These are phyloP conservation scores for Rasamsonia emersonii DNA, from an alignment of 2,329 filamentous ascomycete genomes.

Conservation along the genomic window DNA sequence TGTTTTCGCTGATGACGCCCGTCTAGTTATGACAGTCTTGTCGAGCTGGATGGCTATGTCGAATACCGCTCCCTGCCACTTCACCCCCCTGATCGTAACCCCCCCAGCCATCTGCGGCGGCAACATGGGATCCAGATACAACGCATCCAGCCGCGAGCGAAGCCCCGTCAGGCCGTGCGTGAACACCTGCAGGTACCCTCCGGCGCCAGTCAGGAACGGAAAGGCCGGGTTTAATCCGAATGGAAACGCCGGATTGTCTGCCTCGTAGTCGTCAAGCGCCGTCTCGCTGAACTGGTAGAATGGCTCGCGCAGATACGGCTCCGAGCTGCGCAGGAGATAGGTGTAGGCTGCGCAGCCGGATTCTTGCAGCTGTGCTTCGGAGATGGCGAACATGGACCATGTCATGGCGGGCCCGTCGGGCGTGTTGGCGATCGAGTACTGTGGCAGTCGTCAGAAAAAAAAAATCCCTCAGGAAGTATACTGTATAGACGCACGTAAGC, in stretches of 20 bases:
- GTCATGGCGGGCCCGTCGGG: constrained; percentile 57
- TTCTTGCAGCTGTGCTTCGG: constrained; percentile 49
- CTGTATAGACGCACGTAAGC: constrained; percentile 38
- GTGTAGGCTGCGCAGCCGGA: constrained; percentile 55
- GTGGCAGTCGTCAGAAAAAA: neutral
- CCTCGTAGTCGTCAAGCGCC: constrained; percentile 32
- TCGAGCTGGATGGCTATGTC: constrained; percentile 6
- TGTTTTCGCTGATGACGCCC: neutral
- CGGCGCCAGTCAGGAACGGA: constrained; percentile 52
- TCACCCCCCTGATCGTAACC: constrained; percentile 4
- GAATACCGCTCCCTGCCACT: constrained; percentile 8
- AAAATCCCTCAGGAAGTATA: neutral
- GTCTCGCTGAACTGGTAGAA: constrained; percentile 52
- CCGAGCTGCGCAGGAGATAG: constrained; percentile 49
- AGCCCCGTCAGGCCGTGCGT: constrained; percentile 9
- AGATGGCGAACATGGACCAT: constrained; percentile 53
- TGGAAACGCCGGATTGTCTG: constrained; percentile 46
- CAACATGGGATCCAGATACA: constrained; percentile 7
- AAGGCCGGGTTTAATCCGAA: constrained; percentile 41
- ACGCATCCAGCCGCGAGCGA: constrained; percentile 2
- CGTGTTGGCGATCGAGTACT: constrained; percentile 56
- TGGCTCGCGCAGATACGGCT: constrained; percentile 52
- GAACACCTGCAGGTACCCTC: constrained; percentile 7
- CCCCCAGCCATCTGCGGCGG: constrained; percentile 7
- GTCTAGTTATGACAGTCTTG: constrained; percentile 4